phyloP scores from a whole-genome alignment of 148 eudicot genomes.

The Fagopyrum tataricum region DNA sequence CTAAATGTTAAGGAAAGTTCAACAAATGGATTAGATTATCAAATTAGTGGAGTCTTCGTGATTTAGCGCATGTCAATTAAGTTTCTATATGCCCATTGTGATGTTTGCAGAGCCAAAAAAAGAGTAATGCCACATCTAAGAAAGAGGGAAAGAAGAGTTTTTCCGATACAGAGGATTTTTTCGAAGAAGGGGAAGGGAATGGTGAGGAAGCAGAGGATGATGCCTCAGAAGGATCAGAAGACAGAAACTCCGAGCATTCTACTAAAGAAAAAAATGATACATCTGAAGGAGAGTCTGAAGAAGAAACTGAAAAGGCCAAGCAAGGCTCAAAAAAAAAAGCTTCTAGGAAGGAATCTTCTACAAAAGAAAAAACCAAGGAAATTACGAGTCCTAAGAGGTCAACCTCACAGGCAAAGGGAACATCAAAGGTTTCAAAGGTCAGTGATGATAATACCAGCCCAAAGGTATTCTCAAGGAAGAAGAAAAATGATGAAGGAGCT shows the following conservation, averaged over 20 bases:
- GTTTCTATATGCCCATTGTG: not conserved
- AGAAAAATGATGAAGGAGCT: constrained; percentile 47
- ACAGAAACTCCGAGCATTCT: constrained; percentile 50
- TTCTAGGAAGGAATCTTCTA: constrained; percentile 37
- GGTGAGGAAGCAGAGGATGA: constrained; percentile 44
- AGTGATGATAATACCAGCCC: constrained; percentile 37
- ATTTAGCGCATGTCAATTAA: not conserved
- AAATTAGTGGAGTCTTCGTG: not conserved
- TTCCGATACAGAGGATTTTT: constrained; percentile 38
- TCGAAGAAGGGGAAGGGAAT: constrained; percentile 41
- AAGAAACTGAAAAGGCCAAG: constrained; percentile 34
- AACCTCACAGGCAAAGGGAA: constrained; percentile 39
- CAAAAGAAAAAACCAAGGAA: constrained; percentile 45
- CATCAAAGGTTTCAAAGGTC: constrained; percentile 39
- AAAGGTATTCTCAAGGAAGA: constrained; percentile 69
- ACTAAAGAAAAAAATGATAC: constrained; percentile 32
- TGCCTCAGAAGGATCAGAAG: constrained; percentile 38
- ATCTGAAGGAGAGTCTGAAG: constrained; percentile 48
- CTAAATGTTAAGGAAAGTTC: not conserved
- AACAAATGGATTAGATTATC: not conserved
- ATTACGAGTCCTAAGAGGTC: constrained; percentile 36
- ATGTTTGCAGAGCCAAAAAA: constrained; percentile 40
- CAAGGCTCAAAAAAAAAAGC: constrained; percentile 37
- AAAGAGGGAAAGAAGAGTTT: constrained; percentile 32
- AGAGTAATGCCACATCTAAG: constrained; percentile 29